phyloP scores from a whole-genome alignment of 2,329 filamentous ascomycete genomes.

The Pleomassaria siparia region DNA sequence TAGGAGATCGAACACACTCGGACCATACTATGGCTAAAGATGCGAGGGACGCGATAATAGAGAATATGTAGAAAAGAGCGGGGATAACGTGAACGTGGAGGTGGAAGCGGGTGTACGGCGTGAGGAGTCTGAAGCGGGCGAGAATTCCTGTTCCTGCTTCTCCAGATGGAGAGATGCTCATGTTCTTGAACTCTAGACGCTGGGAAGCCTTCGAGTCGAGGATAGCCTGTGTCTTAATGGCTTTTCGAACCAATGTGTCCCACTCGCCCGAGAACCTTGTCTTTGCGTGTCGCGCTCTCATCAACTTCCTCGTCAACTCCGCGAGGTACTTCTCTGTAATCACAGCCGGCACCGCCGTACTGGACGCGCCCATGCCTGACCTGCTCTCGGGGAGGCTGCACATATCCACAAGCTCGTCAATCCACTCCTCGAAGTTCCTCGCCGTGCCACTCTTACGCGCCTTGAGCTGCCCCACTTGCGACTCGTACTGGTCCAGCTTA shows the following conservation, averaged over 20 bases:
- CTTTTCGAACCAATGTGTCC: conserved; percentile 74
- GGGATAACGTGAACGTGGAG: conserved; percentile 75
- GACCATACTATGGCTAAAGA: conserved; percentile 90
- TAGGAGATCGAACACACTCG: conserved; percentile 83
- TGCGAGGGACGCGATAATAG: conserved; percentile 69
- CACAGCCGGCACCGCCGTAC: conserved; percentile 68
- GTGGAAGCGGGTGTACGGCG: conserved; percentile 79
- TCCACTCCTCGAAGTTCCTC: conserved; percentile 83
- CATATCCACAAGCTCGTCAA: conserved; percentile 86
- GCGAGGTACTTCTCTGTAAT: conserved; percentile 93
- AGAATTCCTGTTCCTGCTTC: conserved; percentile 52
- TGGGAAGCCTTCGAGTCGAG: conserved; percentile 81
- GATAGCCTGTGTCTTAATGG: conserved; percentile 75
- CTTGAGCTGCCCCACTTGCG: conserved; percentile 76
- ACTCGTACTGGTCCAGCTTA: conserved; percentile 77
- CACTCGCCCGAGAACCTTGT: conserved; percentile 84
- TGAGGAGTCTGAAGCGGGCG: conserved; percentile 59
- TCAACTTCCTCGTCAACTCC: conserved; percentile 79
- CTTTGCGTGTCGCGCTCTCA: conserved; percentile 79
- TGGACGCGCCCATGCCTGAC: conserved; percentile 26
- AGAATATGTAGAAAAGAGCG: conserved; percentile 63
- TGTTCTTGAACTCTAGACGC: conserved; percentile 71
- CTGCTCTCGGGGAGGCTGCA: conserved; percentile 67
- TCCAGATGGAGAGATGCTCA: conserved; percentile 48
- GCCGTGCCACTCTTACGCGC: conserved; percentile 79